A percentile compares a stretch with the other conserved stretches of the same genome.
Evolutionary conservation across 768 basidiomycete species (phyloP).

Genomic region (Gloeostereum incarnatum): DNA sequence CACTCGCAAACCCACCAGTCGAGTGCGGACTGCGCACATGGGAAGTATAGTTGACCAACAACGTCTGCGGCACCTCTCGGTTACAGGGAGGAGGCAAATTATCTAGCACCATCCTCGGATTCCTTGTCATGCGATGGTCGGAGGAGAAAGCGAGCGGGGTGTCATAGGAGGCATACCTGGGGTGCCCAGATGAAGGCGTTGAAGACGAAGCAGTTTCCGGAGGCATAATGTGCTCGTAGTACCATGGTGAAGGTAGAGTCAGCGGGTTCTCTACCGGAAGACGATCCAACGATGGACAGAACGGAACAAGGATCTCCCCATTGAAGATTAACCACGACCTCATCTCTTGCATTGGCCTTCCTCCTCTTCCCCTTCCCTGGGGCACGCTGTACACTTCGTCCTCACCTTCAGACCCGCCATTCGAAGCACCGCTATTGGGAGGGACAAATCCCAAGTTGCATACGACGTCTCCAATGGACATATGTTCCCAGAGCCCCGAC

Average conservation of each 20-base stretch:
- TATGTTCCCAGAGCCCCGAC: conserved; percentile 60
- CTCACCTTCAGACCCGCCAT: conserved; percentile 1
- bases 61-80: conserved; percentile 33
- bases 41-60: conserved; percentile 33
- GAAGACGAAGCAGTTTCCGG: conserved; percentile 6
- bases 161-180: conserved; percentile 17
- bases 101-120: not conserved
- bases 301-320: conserved; percentile 52
- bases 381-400: not conserved
- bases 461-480: conserved; percentile 72
- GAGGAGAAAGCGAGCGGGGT: conserved; percentile 22
- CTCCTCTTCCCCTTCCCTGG: conserved; percentile 3
- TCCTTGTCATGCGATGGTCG: conserved; percentile 19
- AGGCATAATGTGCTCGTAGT: conserved; percentile 61
- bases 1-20: conserved; percentile 47
- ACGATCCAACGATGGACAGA: conserved; percentile 40
- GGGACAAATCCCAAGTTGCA: conserved; percentile 79
- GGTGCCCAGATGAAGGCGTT: conserved; percentile 8
- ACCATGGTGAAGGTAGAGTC: conserved; percentile 64
- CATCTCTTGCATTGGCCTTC: conserved; percentile 11
- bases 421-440: conserved; percentile 11
- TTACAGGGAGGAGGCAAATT: conserved; percentile 9
- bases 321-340: conserved; percentile 69
- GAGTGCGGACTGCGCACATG: conserved; percentile 54
- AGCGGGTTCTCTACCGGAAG: conserved; percentile 49